Base-by-base conservation (phyloP, 805 yeast species). In the Candida suzukii region DNA sequence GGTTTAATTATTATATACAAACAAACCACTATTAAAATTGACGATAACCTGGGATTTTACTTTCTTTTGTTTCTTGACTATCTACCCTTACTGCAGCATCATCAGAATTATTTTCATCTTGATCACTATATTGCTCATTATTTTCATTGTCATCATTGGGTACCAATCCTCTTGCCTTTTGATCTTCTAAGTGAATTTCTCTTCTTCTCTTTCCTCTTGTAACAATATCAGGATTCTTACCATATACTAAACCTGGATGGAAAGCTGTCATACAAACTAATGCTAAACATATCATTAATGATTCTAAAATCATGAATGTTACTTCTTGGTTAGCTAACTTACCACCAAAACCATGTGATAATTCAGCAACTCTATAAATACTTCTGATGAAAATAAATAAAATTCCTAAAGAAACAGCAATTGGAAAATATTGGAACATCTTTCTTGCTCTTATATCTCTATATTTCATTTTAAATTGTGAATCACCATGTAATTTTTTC, bases 341-440 rank as follows among this genome's bases (percentile, higher is more conserved):
- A 1, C 95, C 91, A 7, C 54, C 44, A 83, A 90, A 85, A 13
- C 90, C 91, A 53, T 79, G 77, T 2, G 78, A 60, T 43, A 88
- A 66, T 60, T 88, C 96, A 30, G 75, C 70, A 25, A 85, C 70
- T 55, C 95, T 73, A 61, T 84, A 87, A 33, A 80, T 65, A 48
- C 90, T 83, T 54, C 96, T 73, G 24, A 76, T 65, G 46, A 74
- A 80, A 20, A 87, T 69, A 34, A 77, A 69, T 3, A 74, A 19
- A 4, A 78, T 76, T 1, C 82, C 66, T 3, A 61, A n/a, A 1
- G 74, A 51, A 16, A 80, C 53, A 0, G 67, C 71, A 9, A 66
- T 19, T 1, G 80, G 76, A 48, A 71, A 73, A 37, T 53, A 63
- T 11, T 58, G 52, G 53, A 78, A 77, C 2, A 57, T 19, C 13